Base-by-base conservation (phyloP, 1,284 basidiomycete species). In the Irpex sp. region DNA sequence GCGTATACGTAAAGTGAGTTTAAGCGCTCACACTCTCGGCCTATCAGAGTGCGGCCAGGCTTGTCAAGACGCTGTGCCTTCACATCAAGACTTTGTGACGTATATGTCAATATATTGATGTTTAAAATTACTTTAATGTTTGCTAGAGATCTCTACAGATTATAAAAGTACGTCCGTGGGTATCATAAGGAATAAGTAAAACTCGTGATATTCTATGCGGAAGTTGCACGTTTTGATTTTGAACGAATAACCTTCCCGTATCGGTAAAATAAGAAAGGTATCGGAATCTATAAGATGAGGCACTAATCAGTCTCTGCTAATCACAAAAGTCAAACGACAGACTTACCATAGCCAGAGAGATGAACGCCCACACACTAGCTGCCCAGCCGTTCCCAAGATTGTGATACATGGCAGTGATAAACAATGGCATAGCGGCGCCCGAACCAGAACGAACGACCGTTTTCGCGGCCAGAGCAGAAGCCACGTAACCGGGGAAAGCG, bases 391-490 rank as follows among this genome's bases (percentile, higher is more conserved):
- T 45, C 5, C 39, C 39, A 4, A 45, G n/a, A 2, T 45, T 45
- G 12, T n/a, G 39, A 45, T 80, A 82, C 77, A 83, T 80, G 45
- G 72, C 70, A 19, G 71, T 71, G 66, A 73, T 86, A 74, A 90
- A 90, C 8, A 91, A 74, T 5, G 88, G 88, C 77, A 91, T 89
- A 0, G 83, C 82, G 0, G 87, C 85, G 6, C 84, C 88, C 4
- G 84, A 77, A 0, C 81, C 81, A 0, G 84, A 87, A 56, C 89
- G 84, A 51, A 85, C 72, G 65, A 91, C 78, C 0, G 87, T 90
- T 72, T 88, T 90, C 6, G 85, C 87, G 0, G 89, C 85, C 49
- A 91, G 82, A 1, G 89, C 90, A 19, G 85, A 88, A 1, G 88
- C 88, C 64, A 83, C 39, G 6, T 45, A 45, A 7, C 39, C 39